These are phyloP conservation scores for Cutaneotrichosporon spelunceum DNA, from an alignment of 1,284 basidiomycete species.

Conservation along the genomic window DNA sequence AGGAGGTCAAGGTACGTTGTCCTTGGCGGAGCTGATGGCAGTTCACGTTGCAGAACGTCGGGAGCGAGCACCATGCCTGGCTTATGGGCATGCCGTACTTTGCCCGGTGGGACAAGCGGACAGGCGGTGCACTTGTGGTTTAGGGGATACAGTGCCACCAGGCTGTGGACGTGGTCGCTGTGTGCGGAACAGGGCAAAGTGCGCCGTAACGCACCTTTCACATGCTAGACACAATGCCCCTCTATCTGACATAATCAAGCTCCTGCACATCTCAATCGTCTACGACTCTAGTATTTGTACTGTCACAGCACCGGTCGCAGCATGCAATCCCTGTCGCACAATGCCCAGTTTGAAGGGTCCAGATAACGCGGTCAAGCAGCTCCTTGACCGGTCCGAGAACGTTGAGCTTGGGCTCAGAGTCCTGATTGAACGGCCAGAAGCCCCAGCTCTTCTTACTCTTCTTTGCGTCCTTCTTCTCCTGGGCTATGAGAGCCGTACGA, in stretches of 20 bases:
- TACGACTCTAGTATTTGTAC: neutral
- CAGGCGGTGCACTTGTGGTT: slow-evolving; percentile 13
- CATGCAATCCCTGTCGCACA: neutral
- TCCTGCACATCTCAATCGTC: too few relatives aligned
- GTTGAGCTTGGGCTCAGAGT: neutral
- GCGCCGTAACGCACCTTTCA: too few relatives aligned
- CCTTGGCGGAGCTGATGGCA: neutral
- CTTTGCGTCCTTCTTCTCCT: neutral
- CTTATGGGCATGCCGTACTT: slow-evolving; percentile 35
- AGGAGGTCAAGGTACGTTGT: slow-evolving; percentile 28
- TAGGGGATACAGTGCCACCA: neutral
- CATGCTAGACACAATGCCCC: too few relatives aligned
- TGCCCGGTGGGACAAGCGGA: slow-evolving; percentile 14
- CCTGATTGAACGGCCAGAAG: slow-evolving; percentile 6
- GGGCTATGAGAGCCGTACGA: neutral
- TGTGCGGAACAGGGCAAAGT: too few relatives aligned
- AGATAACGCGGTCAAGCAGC: slow-evolving; percentile 5
- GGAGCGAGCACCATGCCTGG: slow-evolving; percentile 33
- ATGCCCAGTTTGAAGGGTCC: neutral
- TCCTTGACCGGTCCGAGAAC: slow-evolving; percentile 1
- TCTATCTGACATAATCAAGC: too few relatives aligned
- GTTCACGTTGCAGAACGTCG: slow-evolving; percentile 32
- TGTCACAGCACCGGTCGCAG: neutral
- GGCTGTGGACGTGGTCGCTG: neutral
- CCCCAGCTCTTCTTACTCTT: neutral